Conservation (phyloP, 108 stramenopile genomes). For the Nannochloropsis gaditana region DNA sequence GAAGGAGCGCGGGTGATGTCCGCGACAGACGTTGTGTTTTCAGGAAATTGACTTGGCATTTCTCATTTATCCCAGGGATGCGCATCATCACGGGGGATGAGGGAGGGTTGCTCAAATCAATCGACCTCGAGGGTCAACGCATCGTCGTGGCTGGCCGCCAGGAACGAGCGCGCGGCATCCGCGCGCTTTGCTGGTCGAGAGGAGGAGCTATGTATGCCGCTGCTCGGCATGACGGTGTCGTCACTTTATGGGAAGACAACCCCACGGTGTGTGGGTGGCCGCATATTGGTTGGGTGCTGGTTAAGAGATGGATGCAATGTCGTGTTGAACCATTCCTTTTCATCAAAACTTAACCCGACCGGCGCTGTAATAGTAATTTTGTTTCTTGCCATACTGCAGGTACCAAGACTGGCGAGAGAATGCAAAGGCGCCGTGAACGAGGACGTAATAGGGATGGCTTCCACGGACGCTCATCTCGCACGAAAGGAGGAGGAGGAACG, state of each 20-base stretch:
- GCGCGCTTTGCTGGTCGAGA: background rate
- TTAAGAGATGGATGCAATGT: background rate
- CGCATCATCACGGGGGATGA: slow-evolving; percentile 12
- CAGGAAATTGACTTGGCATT: background rate
- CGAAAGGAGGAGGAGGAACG: background rate
- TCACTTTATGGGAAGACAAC: background rate
- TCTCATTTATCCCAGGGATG: background rate
- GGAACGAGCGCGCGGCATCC: background rate
- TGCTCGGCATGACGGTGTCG: background rate
- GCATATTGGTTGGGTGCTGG: background rate
- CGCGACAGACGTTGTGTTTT: too few relatives aligned
- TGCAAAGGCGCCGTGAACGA: background rate
- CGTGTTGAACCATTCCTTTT: background rate
- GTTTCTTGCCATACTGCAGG: background rate
- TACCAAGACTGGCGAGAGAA: background rate
- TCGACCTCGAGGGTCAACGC: background rate
- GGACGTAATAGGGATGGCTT: background rate
- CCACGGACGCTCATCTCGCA: background rate
- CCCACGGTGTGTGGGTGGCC: background rate
- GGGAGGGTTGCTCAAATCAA: background rate
- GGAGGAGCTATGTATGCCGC: background rate
- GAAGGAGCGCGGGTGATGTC: too few relatives aligned
- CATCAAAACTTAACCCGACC: background rate
- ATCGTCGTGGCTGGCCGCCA: slow-evolving; percentile 19
- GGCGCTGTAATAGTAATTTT: background rate